A percentile compares a stretch with the other conserved stretches of the same genome.
Evolutionary conservation across 2,329 filamentous ascomycete genomes (phyloP).

Genomic region (Lasiodiplodia sp.): DNA sequence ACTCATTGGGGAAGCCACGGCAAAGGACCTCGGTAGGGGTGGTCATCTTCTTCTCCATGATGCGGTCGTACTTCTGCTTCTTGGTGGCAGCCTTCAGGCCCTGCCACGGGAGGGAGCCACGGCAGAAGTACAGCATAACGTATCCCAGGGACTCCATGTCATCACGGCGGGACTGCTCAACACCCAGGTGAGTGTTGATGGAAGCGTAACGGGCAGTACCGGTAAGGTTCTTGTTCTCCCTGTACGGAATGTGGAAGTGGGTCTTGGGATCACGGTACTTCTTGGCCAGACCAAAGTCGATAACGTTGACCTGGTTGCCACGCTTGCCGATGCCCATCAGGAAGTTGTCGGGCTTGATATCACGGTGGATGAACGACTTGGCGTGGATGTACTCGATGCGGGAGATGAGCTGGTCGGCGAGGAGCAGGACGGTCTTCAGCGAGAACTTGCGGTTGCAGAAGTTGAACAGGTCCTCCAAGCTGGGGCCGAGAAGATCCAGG

Average conservation of each 20-base stretch:
- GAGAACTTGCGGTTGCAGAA: slow-evolving; percentile 99
- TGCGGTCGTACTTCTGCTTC: slow-evolving; percentile 99
- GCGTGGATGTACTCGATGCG: slow-evolving; percentile 99
- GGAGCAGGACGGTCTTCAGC: slow-evolving; percentile 93
- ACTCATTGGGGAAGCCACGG: slow-evolving; percentile 99
- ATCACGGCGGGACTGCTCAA: slow-evolving; percentile 98
- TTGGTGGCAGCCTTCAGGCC: slow-evolving; percentile 97
- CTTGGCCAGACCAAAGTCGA: slow-evolving; percentile 98
- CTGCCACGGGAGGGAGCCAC: slow-evolving; percentile 98
- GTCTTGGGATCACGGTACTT: slow-evolving; percentile 99
- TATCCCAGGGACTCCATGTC: slow-evolving; percentile 99
- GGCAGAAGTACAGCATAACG: slow-evolving; percentile 99
- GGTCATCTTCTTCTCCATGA: slow-evolving; percentile 99
- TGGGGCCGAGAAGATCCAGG: slow-evolving; percentile 92
- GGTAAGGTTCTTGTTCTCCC: slow-evolving; percentile 99
- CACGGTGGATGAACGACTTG: slow-evolving; percentile 99
- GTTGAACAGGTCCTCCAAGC: slow-evolving; percentile 98
- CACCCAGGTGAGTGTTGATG: slow-evolving; percentile 98
- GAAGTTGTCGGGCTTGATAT: slow-evolving; percentile 99
- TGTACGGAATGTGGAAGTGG: slow-evolving; percentile 99
- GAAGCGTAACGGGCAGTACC: slow-evolving; percentile 98
- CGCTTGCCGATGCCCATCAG: slow-evolving; percentile 99
- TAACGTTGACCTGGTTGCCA: slow-evolving; percentile 99
- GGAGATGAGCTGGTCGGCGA: slow-evolving; percentile 98
- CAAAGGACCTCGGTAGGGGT: slow-evolving; percentile 98